phyloP scores from a whole-genome alignment of 352 stramenopile genomes.

The Lagenidium giganteum region DNA sequence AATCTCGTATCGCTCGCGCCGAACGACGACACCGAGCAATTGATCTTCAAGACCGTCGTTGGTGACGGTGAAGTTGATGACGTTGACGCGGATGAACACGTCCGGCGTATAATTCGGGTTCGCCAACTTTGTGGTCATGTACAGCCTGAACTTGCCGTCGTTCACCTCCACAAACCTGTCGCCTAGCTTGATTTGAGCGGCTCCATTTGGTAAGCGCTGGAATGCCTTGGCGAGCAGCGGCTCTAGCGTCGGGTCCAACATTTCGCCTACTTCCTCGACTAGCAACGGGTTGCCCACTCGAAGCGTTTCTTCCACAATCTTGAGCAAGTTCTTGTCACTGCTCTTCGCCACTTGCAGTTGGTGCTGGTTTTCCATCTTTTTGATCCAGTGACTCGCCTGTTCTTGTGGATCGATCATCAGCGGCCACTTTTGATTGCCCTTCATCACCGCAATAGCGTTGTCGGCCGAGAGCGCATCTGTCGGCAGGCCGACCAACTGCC shows the following conservation, averaged over 20 bases:
- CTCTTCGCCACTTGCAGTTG: constrained; percentile 70
- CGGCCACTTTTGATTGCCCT: constrained; percentile 72
- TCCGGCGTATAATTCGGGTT: constrained; percentile 87
- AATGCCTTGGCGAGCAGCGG: constrained; percentile 23
- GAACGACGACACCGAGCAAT: constrained; percentile 79
- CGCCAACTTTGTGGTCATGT: constrained; percentile 87
- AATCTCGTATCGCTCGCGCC: constrained; percentile 72
- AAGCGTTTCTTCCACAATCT: constrained; percentile 29
- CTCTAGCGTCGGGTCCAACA: constrained; percentile 40
- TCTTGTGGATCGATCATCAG: constrained; percentile 92
- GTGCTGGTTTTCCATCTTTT: constrained; percentile 62
- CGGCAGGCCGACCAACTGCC: constrained; percentile 81
- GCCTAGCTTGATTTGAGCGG: constrained; percentile 43
- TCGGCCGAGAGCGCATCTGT: constrained; percentile 84
- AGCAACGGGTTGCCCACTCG: constrained; percentile 32
- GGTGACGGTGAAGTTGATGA: constrained; percentile 91
- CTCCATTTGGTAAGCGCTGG: not conserved
- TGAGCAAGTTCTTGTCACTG: constrained; percentile 26
- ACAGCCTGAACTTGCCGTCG: constrained; percentile 69
- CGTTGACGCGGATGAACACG: constrained; percentile 87
- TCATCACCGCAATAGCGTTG: constrained; percentile 83
- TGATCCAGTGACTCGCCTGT: constrained; percentile 87
- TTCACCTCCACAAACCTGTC: constrained; percentile 71
- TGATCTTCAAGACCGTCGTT: constrained; percentile 85
- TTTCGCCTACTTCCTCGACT: constrained; percentile 40